Base-by-base conservation (phyloP, 768 basidiomycete genomes). In the Tricholoma saponaceum region DNA sequence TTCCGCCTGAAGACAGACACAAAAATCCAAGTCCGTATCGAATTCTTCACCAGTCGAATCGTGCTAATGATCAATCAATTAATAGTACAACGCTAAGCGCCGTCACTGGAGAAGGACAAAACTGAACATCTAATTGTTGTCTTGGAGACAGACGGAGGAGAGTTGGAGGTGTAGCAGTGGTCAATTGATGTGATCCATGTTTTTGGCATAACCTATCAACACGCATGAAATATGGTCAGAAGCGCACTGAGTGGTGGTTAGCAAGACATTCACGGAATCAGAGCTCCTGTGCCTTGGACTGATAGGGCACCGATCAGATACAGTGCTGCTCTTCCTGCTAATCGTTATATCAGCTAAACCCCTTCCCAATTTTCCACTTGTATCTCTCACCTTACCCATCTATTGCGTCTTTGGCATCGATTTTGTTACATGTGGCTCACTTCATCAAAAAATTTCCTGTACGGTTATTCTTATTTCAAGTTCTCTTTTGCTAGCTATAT, bases 81-180 rank as follows among this genome's bases (percentile, higher is more conserved):
- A 25, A 51, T 63, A 93, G 89, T 93, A 94, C 72, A 94, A 94
- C 76, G 88, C 90, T 64, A 98, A 98, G 83, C 85, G 96, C 66
- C 90, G 96, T 74, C 96, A 99, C 83, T 99, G 96, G 96, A 85
- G 96, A 73, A 89, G 96, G 76, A 98, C 96, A 62, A 98, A 98
- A 83, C 86, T 98, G 79, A 95, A 95, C 83, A 88, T 97, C 76
- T 96, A 86, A 80, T 66, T 59, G 35, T 44, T 16, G 30, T 26
- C 23, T 33, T 52, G 51, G 30, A 44, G 51, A 58, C 47, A 25
- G 52, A 53, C 41, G 26, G 41, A 28, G 20, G 14, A 47, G 50
- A 37, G 30, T 41, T 16, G 5, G 26, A 39, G 41, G 35, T 30
- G 28, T 55, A 46, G 37, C 22, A 30, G 54, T 55, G 58, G 54